Evolutionary conservation across 2,329 filamentous ascomycete species (phyloP).

Genomic region (Pseudogymnoascus sp.): DNA sequence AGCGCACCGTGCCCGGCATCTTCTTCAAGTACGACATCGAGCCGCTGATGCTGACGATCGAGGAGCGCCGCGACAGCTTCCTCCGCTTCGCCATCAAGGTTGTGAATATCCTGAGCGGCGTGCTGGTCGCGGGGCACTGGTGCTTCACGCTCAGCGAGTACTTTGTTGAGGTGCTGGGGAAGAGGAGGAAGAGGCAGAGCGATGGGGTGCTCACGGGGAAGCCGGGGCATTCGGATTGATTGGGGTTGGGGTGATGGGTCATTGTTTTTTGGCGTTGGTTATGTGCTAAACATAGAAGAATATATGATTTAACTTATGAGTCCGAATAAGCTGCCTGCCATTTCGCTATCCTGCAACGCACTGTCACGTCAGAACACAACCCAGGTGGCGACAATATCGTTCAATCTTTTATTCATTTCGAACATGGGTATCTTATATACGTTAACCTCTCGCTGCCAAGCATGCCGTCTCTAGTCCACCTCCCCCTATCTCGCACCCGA

Average conservation of each 20-base stretch:
- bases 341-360: background rate
- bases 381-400: background rate
- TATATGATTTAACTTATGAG: background rate
- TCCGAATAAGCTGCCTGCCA: background rate
- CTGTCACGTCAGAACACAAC: background rate
- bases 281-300: slow-evolving; percentile 7
- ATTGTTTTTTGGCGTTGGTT: slow-evolving; percentile 1
- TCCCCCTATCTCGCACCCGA: background rate
- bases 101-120: slow-evolving; percentile 84
- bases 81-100: slow-evolving; percentile 71
- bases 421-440: slow-evolving; percentile 6
- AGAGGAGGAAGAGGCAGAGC: slow-evolving; percentile 25
- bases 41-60: slow-evolving; percentile 80
- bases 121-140: slow-evolving; percentile 92
- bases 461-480: background rate
- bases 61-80: slow-evolving; percentile 71
- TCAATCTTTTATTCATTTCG: background rate
- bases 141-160: slow-evolving; percentile 79
- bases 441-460: background rate
- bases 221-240: slow-evolving; percentile 23
- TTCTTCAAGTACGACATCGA: slow-evolving; percentile 99
- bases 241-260: background rate
- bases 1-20: slow-evolving; percentile 73
- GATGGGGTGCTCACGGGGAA: slow-evolving; percentile 31
- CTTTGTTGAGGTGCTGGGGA: slow-evolving; percentile 49